These are phyloP conservation scores for Cercospora citrullina DNA, from an alignment of 2,329 filamentous ascomycete species.

Conservation along the genomic window DNA sequence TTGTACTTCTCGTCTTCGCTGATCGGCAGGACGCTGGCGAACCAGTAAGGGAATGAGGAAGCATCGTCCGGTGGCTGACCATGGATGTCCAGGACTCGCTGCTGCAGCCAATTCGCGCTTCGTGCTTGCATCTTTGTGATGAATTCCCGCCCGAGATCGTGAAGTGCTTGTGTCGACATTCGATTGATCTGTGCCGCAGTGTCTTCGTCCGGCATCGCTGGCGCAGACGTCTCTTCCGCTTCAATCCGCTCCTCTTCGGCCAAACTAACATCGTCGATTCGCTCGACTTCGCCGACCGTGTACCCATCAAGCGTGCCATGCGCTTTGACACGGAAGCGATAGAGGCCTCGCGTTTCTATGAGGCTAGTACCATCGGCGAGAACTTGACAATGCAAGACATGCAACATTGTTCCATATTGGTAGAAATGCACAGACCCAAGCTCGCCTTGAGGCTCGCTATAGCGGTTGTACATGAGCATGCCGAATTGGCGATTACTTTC, in stretches of 20 bases:
- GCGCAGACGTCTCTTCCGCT: conserved; percentile 60
- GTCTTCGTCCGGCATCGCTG: conserved; percentile 32
- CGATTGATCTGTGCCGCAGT: conserved; percentile 47
- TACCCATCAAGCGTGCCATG: conserved; percentile 73
- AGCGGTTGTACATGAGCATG: conserved; percentile 72
- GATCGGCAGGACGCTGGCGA: conserved; percentile 77
- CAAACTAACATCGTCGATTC: conserved; percentile 77
- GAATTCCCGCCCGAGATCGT: conserved; percentile 66
- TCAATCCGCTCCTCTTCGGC: conserved; percentile 78
- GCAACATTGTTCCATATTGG: conserved; percentile 74
- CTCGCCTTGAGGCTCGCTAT: conserved; percentile 54
- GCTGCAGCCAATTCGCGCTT: conserved; percentile 73
- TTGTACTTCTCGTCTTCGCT: conserved; percentile 76
- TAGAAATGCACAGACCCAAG: conserved; percentile 61
- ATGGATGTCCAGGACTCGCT: conserved; percentile 70
- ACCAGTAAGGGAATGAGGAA: conserved; percentile 83
- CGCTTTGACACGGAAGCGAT: conserved; percentile 70
- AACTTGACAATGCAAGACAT: conserved; percentile 71
- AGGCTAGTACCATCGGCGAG: conserved; percentile 79
- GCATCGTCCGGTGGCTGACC: conserved; percentile 76
- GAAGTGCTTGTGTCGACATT: conserved; percentile 70
- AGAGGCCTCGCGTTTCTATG: conserved; percentile 73
- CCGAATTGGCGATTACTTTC: conserved; percentile 76
- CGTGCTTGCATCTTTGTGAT: conserved; percentile 66
- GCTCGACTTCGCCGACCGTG: conserved; percentile 70